A percentile compares a stretch with the other conserved stretches of the same genome.
Conservation (phyloP, 768 basidiomycete genomes). For the Suillus lakei region DNA sequence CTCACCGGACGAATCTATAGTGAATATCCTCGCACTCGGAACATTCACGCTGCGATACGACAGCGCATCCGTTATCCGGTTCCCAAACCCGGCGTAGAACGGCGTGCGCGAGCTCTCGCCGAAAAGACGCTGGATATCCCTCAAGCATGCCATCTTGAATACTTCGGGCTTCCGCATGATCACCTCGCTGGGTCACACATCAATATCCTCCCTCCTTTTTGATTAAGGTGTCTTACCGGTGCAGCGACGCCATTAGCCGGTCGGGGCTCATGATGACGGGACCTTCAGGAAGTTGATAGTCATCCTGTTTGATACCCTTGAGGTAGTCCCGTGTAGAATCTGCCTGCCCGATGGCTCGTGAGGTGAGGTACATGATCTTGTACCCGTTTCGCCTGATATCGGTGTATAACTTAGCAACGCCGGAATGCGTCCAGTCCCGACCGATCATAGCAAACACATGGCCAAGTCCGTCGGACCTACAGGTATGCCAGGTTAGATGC, state of each 20-base stretch:
- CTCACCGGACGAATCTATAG: slow-evolving; percentile 92
- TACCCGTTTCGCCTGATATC: slow-evolving; percentile 96
- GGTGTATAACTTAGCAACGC: slow-evolving; percentile 96
- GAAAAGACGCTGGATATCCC: slow-evolving; percentile 93
- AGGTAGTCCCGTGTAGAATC: slow-evolving; percentile 96
- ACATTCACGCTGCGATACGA: slow-evolving; percentile 97
- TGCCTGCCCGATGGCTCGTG: slow-evolving; percentile 96
- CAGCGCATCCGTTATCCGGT: slow-evolving; percentile 96
- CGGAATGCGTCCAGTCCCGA: slow-evolving; percentile 96
- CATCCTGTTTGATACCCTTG: slow-evolving; percentile 92
- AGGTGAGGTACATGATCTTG: slow-evolving; percentile 97
- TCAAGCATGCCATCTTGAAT: slow-evolving; percentile 99
- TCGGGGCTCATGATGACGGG: slow-evolving; percentile 99
- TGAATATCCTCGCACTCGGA: slow-evolving; percentile 93
- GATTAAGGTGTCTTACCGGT: slow-evolving; percentile 66
- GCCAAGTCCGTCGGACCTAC: slow-evolving; percentile 92
- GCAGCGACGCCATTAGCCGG: slow-evolving; percentile 89
- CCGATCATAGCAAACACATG: slow-evolving; percentile 98
- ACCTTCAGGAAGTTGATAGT: slow-evolving; percentile 95
- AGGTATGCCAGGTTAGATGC: not conserved
- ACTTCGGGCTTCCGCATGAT: slow-evolving; percentile 99
- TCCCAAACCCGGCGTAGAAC: slow-evolving; percentile 98
- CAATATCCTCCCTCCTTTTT: not conserved
- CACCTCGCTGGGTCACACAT: slow-evolving; percentile 70
- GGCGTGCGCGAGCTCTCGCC: slow-evolving; percentile 72